These are phyloP conservation scores for Tylopilus intermedius DNA, from an alignment of 768 basidiomycete genomes.

Conservation along the genomic window DNA sequence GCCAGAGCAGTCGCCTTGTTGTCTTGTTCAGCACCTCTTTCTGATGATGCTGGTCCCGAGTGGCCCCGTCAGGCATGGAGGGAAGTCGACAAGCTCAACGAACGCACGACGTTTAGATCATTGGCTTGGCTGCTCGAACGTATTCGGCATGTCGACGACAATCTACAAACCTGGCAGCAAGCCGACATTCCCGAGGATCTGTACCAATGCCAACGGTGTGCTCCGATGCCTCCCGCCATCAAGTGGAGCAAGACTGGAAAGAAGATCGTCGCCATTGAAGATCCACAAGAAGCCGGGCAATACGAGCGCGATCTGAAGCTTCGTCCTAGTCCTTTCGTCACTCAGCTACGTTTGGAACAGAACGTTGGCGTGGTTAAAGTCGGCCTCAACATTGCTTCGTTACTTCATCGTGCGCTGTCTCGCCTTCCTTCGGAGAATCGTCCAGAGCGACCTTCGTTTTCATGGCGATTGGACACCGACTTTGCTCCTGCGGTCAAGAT, in stretches of 20 bases:
- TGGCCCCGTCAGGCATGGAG: constrained; percentile 75
- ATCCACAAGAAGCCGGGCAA: constrained; percentile 78
- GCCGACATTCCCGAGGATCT: constrained; percentile 43
- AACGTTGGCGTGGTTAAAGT: constrained; percentile 70
- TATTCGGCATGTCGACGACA: constrained; percentile 66
- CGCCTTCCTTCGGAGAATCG: constrained; percentile 62
- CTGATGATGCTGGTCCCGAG: constrained; percentile 63
- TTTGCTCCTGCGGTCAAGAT: constrained; percentile 62
- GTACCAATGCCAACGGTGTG: constrained; percentile 71
- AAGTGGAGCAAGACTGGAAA: constrained; percentile 66
- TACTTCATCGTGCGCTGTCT: constrained; percentile 81
- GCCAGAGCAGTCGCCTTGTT: constrained; percentile 72
- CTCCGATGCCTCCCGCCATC: constrained; percentile 71
- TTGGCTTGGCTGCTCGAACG: constrained; percentile 87
- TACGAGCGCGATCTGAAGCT: constrained; percentile 86
- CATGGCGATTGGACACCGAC: constrained; percentile 82
- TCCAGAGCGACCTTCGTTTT: constrained; percentile 43
- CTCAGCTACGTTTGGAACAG: constrained; percentile 67
- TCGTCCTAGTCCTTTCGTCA: constrained; percentile 81
- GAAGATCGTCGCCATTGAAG: constrained; percentile 67
- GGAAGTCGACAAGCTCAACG: constrained; percentile 83
- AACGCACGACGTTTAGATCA: constrained; percentile 73
- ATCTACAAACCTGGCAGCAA: constrained; percentile 63
- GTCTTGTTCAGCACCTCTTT: constrained; percentile 69
- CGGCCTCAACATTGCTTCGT: constrained; percentile 82